A percentile compares a stretch with the other conserved stretches of the same genome.
Conservation (phyloP, 805 yeast genomes). For the Myxozyma melibiosi region DNA sequence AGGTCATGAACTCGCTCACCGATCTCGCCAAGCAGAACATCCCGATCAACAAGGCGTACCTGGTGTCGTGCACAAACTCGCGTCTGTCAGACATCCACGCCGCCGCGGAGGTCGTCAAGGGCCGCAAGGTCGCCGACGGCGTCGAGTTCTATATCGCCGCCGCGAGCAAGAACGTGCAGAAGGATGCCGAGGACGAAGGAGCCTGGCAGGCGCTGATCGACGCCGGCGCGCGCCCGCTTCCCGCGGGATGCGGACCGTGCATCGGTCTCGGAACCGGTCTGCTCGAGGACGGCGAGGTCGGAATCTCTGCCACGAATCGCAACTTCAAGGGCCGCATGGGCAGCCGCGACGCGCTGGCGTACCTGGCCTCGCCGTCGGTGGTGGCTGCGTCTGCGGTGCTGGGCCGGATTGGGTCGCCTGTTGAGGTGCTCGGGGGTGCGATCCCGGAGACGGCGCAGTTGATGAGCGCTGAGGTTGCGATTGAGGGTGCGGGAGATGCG, state of each 20-base stretch:
- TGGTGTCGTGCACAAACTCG: conserved; percentile 97
- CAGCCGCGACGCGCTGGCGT: conserved; percentile 92
- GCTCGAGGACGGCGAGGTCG: conserved; percentile 93
- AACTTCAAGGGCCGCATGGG: conserved; percentile 99
- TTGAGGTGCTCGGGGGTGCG: conserved; percentile 65
- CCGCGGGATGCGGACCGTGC: conserved; percentile 99
- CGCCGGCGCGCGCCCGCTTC: conserved; percentile 93
- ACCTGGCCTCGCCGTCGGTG: conserved; percentile 94
- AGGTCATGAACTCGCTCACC: conserved; percentile 76
- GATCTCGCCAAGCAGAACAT: conserved; percentile 73
- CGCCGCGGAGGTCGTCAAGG: conserved; percentile 85
- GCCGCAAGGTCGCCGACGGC: conserved; percentile 79
- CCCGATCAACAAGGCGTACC: conserved; percentile 87
- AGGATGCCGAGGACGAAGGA: conserved; percentile 86
- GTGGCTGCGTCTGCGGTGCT: conserved; percentile 98
- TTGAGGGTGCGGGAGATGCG: conserved; percentile 42
- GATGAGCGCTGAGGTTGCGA: conserved; percentile 39
- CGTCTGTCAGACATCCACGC: conserved; percentile 89
- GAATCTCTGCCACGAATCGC: conserved; percentile 97
- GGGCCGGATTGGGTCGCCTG: conserved; percentile 92
- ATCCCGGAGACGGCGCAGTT: conserved; percentile 39
- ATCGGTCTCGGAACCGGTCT: conserved; percentile 96
- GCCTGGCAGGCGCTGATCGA: conserved; percentile 88
- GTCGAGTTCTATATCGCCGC: conserved; percentile 98
- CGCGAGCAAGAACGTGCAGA: conserved; percentile 90